Evolutionary conservation across 768 basidiomycete genomes (phyloP), one percentile per base, ranked within the genome.

Genomic region (Pholiota microspora): DNA sequence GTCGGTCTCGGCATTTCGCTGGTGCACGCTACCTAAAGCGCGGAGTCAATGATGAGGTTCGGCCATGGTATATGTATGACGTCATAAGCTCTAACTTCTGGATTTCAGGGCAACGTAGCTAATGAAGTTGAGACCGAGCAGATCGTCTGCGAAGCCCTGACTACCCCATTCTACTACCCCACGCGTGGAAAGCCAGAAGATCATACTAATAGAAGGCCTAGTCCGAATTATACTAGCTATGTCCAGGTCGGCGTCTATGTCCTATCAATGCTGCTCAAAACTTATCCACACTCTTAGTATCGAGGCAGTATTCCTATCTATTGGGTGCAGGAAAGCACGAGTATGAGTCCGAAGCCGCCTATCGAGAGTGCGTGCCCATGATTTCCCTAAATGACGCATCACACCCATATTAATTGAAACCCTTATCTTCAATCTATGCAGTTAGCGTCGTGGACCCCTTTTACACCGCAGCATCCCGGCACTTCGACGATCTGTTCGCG

Each of bases 121-220:
- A 99, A 99, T 65, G 97, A 98, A 69, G 97, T 99, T 1, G 97
- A 99, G 71, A 97, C 94, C 0, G 97, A 99, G 67, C 97, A 99
- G 64, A 96, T 99, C 48, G 92, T 96, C 0, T 89, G 88, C 7
- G 94, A 96, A 65, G 89, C 91, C 0, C 67, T 92, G 4, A 95
- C 91, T 0, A 95, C 94, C 0, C 84, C 94, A 0, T 95, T 97
- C 67, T 92, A 94, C 66, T 88, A 79, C 59, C 91, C 90, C 7
- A 72, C 76, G 9, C 69, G 73, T 35, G 72, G 73, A 12, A 59
- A 65, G 7, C 51, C 60, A 2, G 64, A 65, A 16, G 69, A 61
- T 7, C 68, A 61, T 34, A 72, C 68, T 10, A 70, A 73, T 29
- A 75, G 88, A 23, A 74, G 81, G 2, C 86, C 87, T 0, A 91